Conservation (phyloP, 352 stramenopile species). For the Thalassiosira sp. region DNA sequence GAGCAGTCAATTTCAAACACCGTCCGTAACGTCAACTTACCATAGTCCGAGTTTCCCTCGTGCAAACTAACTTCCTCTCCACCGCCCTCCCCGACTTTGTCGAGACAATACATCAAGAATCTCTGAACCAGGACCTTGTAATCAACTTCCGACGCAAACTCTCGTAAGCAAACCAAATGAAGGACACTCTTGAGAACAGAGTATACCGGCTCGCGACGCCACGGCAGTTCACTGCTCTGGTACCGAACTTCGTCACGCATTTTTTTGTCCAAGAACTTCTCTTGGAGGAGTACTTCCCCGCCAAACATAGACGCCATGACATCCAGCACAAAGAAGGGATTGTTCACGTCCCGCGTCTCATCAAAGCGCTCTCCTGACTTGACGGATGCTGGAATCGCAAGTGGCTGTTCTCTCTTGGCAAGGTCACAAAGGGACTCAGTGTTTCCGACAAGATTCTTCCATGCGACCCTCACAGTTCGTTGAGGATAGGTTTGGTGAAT, state of each 20-base stretch:
- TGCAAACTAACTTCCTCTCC: too few species aligned
- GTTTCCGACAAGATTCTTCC: background rate
- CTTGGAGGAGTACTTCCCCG: background rate
- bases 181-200: background rate
- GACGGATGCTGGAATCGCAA: background rate
- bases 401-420: background rate
- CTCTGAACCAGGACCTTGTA: too few species aligned
- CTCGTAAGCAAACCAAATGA: background rate
- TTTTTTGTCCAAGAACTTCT: background rate
- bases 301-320: background rate
- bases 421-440: background rate
- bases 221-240: background rate
- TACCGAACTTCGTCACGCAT: background rate
- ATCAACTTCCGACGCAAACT: background rate
- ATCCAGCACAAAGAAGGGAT: background rate
- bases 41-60: too few species aligned
- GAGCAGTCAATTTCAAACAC: too few species aligned
- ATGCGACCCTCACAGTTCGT: background rate
- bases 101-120: too few species aligned
- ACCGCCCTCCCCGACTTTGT: too few species aligned
- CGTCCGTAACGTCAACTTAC: too few species aligned
- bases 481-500: background rate
- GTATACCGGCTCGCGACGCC: background rate
- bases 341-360: background rate
- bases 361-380: background rate